Conservation (phyloP, 2,329 filamentous ascomycete species). For the Hypoxylon sp. region DNA sequence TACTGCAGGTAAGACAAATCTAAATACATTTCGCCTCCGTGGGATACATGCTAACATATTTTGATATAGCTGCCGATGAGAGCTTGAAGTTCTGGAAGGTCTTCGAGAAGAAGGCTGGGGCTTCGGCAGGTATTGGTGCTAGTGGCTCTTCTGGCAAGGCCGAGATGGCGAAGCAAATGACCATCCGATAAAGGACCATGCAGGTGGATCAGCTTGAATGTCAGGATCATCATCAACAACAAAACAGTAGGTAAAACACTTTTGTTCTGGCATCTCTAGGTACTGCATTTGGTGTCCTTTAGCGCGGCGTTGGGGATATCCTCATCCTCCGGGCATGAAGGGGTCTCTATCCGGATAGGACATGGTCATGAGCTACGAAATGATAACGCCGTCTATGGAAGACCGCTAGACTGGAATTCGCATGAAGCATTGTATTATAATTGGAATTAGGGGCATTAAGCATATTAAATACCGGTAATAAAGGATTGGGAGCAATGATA, state of each 20-base stretch:
- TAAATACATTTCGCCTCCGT: background rate
- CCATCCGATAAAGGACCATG: slow-evolving; percentile 76
- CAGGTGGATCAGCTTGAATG: slow-evolving; percentile 36
- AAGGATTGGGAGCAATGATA: slow-evolving; percentile 17
- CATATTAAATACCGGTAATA: slow-evolving; percentile 31
- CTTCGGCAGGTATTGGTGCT: slow-evolving; percentile 73
- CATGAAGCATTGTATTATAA: slow-evolving; percentile 41
- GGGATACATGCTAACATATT: slow-evolving; percentile 48
- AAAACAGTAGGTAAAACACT: slow-evolving; percentile 53
- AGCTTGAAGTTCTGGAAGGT: slow-evolving; percentile 99
- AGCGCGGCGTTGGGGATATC: slow-evolving; percentile 52
- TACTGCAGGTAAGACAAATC: slow-evolving; percentile 77
- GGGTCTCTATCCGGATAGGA: slow-evolving; percentile 42
- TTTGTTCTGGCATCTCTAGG: slow-evolving; percentile 53
- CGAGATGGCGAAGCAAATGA: slow-evolving; percentile 94
- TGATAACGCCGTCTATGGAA: slow-evolving; percentile 38
- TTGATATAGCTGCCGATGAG: slow-evolving; percentile 83
- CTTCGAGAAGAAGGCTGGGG: slow-evolving; percentile 96
- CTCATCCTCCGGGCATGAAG: slow-evolving; percentile 39
- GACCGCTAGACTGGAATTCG: slow-evolving; percentile 38
- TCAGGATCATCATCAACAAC: slow-evolving; percentile 40
- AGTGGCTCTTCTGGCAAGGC: slow-evolving; percentile 82
- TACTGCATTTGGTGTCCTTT: slow-evolving; percentile 50
- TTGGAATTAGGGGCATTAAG: slow-evolving; percentile 26
- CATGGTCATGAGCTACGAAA: slow-evolving; percentile 51